Evolutionary conservation across 2,329 filamentous ascomycete species (phyloP), one percentile per base, ranked within the genome.

Genomic region (Alternaria sp.): DNA sequence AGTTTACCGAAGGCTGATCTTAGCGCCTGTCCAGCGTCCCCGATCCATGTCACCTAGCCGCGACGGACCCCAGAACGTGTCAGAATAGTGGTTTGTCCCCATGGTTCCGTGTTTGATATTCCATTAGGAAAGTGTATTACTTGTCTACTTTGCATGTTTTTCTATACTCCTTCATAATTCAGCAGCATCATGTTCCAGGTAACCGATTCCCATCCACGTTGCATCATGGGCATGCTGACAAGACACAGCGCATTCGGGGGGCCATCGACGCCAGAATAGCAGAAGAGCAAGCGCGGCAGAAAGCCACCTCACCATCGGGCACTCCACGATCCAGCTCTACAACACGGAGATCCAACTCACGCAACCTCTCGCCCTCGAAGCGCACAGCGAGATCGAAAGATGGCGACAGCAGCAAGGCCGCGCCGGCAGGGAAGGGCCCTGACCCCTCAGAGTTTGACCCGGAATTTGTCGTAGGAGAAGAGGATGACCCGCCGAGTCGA

Each of bases 401-500:
- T 69, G 75, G 61, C 43, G 76, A 79, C 62, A 72, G 67, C 56
- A 71, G 69, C 63, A 77, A 79, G 64, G 69, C 74, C 50, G 77
- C 79, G 17, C 71, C 81, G 11, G 79, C 82, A 4, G 88, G 90
- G 30, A 85, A 85, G 72, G 85, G 85, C 44, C 91, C 92, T 2
- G 94, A 97, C 79, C 94, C 95, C 26, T 89, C 92, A 36, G 91
- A 97, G 62, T 97, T 96, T 72, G 93, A 96, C 77, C 88, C 89
- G 0, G 92, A 93, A 45, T 96, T 97, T 78, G 89, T 92, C 13
- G 90, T 97, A 70, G 94, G 95, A 60, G 93, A 97, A 66, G 90
- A 92, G 74, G 92, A 94, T 61, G 86, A 88, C 5, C 84, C 87
- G 17, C 84, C 86, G 3, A 91, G 88, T 68, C 85, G 89, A 61